phyloP scores from a whole-genome alignment of 2,329 filamentous ascomycete species.

The Fusarium staphyleae region DNA sequence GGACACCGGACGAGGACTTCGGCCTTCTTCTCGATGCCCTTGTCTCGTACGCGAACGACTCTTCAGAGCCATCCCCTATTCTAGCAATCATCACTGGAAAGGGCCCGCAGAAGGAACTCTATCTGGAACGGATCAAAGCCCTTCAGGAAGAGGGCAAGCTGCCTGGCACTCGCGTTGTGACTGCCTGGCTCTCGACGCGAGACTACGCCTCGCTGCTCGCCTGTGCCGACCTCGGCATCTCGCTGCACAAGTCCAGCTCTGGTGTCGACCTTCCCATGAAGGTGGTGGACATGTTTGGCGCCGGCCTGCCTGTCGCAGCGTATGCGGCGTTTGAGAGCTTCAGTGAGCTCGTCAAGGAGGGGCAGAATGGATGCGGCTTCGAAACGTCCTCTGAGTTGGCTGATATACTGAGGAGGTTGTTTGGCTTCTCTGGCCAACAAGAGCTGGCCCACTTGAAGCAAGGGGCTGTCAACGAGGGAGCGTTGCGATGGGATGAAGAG shows the following conservation, averaged over 20 bases:
- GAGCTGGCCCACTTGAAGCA: slow-evolving; percentile 68
- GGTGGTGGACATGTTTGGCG: slow-evolving; percentile 98
- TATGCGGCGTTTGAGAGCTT: slow-evolving; percentile 89
- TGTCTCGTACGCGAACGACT: slow-evolving; percentile 69
- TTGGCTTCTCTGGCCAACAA: slow-evolving; percentile 57
- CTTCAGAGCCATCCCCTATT: slow-evolving; percentile 64
- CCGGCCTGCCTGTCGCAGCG: slow-evolving; percentile 87
- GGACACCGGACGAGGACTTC: slow-evolving; percentile 98
- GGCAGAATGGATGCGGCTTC: slow-evolving; percentile 86
- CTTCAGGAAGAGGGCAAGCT: slow-evolving; percentile 70
- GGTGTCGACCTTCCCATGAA: slow-evolving; percentile 99
- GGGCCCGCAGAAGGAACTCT: slow-evolving; percentile 81
- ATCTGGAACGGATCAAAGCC: slow-evolving; percentile 69
- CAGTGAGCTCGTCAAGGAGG: slow-evolving; percentile 87
- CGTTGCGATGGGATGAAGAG: slow-evolving; percentile 86
- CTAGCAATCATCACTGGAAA: slow-evolving; percentile 94
- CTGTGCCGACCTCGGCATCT: slow-evolving; percentile 87
- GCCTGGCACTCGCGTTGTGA: slow-evolving; percentile 73
- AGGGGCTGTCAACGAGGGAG: slow-evolving; percentile 78
- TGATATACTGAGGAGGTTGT: slow-evolving; percentile 68
- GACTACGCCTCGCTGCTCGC: slow-evolving; percentile 88
- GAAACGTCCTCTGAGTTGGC: slow-evolving; percentile 72
- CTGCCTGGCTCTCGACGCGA: slow-evolving; percentile 82
- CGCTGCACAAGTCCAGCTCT: slow-evolving; percentile 89
- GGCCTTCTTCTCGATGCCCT: slow-evolving; percentile 84